A percentile compares a stretch with the other conserved stretches of the same genome.
These are phyloP conservation scores for Alternaria novae-zelandiae DNA, from an alignment of 2,329 filamentous ascomycete species.

Conservation along the genomic window DNA sequence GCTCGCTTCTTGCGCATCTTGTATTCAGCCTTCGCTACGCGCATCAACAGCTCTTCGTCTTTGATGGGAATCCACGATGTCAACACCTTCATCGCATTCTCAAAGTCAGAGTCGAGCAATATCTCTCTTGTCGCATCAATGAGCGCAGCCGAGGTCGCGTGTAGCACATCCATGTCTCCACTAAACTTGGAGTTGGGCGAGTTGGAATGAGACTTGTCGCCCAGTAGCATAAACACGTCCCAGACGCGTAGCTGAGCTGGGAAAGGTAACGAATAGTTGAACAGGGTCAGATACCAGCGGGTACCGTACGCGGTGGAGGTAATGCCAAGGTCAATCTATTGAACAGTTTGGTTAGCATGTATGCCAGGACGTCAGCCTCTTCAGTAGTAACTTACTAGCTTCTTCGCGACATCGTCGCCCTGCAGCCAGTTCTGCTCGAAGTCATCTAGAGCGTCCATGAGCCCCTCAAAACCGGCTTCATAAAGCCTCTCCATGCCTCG, in stretches of 20 bases:
- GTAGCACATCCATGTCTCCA: slow-evolving; percentile 81
- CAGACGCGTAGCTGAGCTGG: slow-evolving; percentile 92
- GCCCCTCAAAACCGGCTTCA: slow-evolving; percentile 78
- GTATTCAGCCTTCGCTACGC: slow-evolving; percentile 86
- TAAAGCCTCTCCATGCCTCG: slow-evolving; percentile 88
- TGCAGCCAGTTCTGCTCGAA: slow-evolving; percentile 85
- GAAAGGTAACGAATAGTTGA: slow-evolving; percentile 96
- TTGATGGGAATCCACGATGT: slow-evolving; percentile 94
- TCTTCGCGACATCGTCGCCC: slow-evolving; percentile 76
- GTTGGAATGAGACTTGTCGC: slow-evolving; percentile 66
- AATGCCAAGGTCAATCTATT: slow-evolving; percentile 76
- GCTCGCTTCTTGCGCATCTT: slow-evolving; percentile 67
- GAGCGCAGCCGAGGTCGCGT: slow-evolving; percentile 86
- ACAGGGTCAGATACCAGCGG: slow-evolving; percentile 95
- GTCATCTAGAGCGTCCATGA: slow-evolving; percentile 84
- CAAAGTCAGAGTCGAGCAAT: slow-evolving; percentile 90
- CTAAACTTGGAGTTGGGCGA: slow-evolving; percentile 49
- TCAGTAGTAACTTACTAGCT: slow-evolving; percentile 67
- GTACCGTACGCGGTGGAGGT: slow-evolving; percentile 93
- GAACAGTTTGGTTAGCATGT: slow-evolving; percentile 24
- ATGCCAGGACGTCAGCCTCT: background rate
- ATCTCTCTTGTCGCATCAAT: slow-evolving; percentile 91
- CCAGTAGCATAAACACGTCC: slow-evolving; percentile 97
- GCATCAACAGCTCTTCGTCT: slow-evolving; percentile 93
- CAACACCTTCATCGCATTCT: slow-evolving; percentile 96